A percentile compares a stretch with the other conserved stretches of the same genome.
Evolutionary conservation across 495 filamentous ascomycete genomes (phyloP).

Genomic region (Cercophora sp.): DNA sequence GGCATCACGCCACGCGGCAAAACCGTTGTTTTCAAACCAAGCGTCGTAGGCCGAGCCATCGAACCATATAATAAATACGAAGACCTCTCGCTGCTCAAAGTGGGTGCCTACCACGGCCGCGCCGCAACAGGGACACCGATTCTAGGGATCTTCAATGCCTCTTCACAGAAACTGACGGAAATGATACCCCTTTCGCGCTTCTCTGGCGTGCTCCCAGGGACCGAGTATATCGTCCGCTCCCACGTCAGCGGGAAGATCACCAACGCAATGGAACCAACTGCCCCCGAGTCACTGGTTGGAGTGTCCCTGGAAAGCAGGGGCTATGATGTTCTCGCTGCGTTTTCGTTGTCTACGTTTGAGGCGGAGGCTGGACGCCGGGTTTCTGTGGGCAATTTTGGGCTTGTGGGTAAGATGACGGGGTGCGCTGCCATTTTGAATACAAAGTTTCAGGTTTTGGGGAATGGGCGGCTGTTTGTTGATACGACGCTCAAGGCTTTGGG

Average conservation of each 20-base stretch:
- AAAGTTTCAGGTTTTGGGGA: constrained; percentile 52
- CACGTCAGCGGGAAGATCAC: constrained; percentile 66
- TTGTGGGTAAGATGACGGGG: constrained; percentile 87
- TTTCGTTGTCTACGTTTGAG: constrained; percentile 56
- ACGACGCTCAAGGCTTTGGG: constrained; percentile 78
- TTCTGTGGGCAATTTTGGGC: constrained; percentile 65
- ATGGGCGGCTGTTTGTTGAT: constrained; percentile 58
- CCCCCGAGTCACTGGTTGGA: constrained; percentile 45
- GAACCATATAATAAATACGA: constrained; percentile 73
- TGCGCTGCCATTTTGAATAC: constrained; percentile 67
- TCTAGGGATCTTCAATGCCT: constrained; percentile 81
- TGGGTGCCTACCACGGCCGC: constrained; percentile 65
- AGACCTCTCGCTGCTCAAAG: constrained; percentile 65
- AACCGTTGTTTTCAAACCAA: constrained; percentile 74
- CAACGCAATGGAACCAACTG: constrained; percentile 37
- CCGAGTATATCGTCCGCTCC: constrained; percentile 65
- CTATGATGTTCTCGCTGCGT: constrained; percentile 80
- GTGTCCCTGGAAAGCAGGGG: constrained; percentile 58
- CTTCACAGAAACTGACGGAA: constrained; percentile 52
- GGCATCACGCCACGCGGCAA: constrained; percentile 58
- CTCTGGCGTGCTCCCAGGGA: constrained; percentile 54
- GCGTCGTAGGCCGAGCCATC: constrained; percentile 62
- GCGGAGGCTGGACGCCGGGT: constrained; percentile 36
- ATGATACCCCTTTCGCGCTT: constrained; percentile 68
- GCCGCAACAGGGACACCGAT: constrained; percentile 67